Evolutionary conservation across 768 basidiomycete species (phyloP).

Genomic region (Mycena albidolilacea): DNA sequence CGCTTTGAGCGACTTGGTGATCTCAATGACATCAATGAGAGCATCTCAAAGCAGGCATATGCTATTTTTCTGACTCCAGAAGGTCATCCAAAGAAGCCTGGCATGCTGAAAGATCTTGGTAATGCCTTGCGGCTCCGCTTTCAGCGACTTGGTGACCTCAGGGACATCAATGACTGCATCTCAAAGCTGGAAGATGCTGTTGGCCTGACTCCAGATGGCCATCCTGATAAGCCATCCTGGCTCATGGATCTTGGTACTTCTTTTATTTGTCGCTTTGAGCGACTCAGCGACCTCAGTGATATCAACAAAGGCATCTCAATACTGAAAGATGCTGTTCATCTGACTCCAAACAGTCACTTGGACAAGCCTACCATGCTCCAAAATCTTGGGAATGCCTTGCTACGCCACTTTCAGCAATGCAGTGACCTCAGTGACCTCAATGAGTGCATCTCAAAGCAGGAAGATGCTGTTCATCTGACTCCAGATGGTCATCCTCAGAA

Average conservation of each 20-base stretch:
- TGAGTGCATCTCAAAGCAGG: constrained; percentile 1
- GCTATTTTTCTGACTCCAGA: constrained; percentile 13
- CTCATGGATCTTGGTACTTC: constrained; percentile 13
- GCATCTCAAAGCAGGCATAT: neutral
- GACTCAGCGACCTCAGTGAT: too few relatives aligned
- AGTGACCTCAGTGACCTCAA: constrained; percentile 21
- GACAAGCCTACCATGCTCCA: neutral
- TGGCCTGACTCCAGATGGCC: neutral
- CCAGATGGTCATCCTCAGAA: constrained; percentile 15
- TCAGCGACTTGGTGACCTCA: neutral
- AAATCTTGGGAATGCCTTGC: too few relatives aligned
- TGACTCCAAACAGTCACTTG: too few relatives aligned
- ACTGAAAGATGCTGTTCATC: too few relatives aligned
- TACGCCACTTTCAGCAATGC: too few relatives aligned
- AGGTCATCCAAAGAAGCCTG: constrained; percentile 25
- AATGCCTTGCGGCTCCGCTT: neutral
- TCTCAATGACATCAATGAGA: constrained; percentile 20
- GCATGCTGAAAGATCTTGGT: constrained; percentile 16
- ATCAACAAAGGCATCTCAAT: too few relatives aligned
- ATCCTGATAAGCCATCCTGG: neutral
- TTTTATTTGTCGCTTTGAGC: neutral
- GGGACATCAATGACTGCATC: neutral
- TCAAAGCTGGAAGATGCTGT: neutral
- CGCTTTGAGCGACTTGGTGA: constrained; percentile 29
- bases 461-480: constrained; percentile 15